phyloP scores from a whole-genome alignment of 116 monocot genomes.

The Trichopus zeylanicus region DNA sequence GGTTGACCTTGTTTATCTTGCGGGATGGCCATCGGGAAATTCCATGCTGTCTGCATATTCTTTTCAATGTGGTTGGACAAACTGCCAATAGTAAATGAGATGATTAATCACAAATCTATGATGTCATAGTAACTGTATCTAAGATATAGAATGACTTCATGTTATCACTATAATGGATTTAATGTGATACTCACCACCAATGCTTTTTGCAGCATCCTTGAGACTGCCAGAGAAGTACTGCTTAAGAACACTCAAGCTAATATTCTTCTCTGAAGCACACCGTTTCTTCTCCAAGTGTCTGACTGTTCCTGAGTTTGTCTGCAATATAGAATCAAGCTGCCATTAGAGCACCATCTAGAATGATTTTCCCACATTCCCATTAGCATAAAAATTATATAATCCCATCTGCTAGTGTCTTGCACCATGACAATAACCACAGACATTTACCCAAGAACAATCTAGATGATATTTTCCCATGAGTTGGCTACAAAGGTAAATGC shows the following conservation, averaged over 20 bases:
- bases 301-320: conserved; percentile 22
- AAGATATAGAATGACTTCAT: background rate
- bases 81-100: conserved; percentile 30
- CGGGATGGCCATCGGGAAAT: conserved; percentile 97
- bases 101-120: background rate
- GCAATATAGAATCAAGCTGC: conserved; percentile 3
- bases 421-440: background rate
- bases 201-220: conserved; percentile 81
- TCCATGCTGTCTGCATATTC: conserved; percentile 89
- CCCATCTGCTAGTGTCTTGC: too few species aligned
- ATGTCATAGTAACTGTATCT: background rate
- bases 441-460: too few species aligned
- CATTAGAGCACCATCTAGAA: background rate
- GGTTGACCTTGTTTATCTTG: conserved; percentile 93
- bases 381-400: too few species aligned
- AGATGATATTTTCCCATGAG: too few species aligned
- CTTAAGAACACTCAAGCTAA: conserved; percentile 73
- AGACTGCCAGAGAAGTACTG: conserved; percentile 90
- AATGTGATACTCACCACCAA: conserved; percentile 82
- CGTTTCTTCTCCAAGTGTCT: conserved; percentile 40
- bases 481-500: too few species aligned
- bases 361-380: too few species aligned
- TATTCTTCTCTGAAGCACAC: conserved; percentile 53
- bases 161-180: too few species aligned
- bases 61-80: conserved; percentile 91